A percentile compares a stretch with the other conserved stretches of the same genome.
These are phyloP conservation scores for Podospora pseudopauciseta DNA, from an alignment of 495 filamentous ascomycete genomes.

Conservation along the genomic window DNA sequence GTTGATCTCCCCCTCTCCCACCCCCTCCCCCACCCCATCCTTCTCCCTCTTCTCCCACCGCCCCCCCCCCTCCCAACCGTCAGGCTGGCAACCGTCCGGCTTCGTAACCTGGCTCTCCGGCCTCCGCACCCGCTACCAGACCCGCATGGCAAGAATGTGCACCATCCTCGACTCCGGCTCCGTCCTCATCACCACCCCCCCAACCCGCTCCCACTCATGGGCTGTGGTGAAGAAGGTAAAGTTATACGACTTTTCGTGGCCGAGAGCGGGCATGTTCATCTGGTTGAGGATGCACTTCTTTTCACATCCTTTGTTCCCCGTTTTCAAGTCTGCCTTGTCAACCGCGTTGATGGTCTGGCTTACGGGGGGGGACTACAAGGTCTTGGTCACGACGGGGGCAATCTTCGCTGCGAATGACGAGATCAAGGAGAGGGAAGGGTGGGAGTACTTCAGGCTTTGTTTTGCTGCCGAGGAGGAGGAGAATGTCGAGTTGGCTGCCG, in stretches of 20 bases:
- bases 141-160: conserved; percentile 76
- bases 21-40: conserved; percentile 22
- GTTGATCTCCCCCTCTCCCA: conserved; percentile 59
- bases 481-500: conserved; percentile 55
- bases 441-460: conserved; percentile 71
- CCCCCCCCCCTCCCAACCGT: conserved; percentile 25
- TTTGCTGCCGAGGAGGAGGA: conserved; percentile 78
- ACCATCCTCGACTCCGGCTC: conserved; percentile 61
- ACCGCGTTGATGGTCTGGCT: conserved; percentile 69
- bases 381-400: conserved; percentile 62
- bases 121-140: conserved; percentile 74
- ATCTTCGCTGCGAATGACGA: conserved; percentile 66
- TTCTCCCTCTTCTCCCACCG: conserved; percentile 21
- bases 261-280: conserved; percentile 89
- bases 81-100: conserved; percentile 76
- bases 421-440: conserved; percentile 52
- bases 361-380: conserved; percentile 62
- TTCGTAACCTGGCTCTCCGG: conserved; percentile 89
- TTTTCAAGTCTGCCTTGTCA: background rate
- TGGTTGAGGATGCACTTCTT: conserved; percentile 71
- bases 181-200: conserved; percentile 51
- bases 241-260: conserved; percentile 72
- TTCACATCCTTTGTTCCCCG: conserved; percentile 60
- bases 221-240: conserved; percentile 65
- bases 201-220: conserved; percentile 33